Evolutionary conservation across 208 protist species (phyloP), one percentile per base, ranked within the genome.

Genomic region (Crithidia brevicula): DNA sequence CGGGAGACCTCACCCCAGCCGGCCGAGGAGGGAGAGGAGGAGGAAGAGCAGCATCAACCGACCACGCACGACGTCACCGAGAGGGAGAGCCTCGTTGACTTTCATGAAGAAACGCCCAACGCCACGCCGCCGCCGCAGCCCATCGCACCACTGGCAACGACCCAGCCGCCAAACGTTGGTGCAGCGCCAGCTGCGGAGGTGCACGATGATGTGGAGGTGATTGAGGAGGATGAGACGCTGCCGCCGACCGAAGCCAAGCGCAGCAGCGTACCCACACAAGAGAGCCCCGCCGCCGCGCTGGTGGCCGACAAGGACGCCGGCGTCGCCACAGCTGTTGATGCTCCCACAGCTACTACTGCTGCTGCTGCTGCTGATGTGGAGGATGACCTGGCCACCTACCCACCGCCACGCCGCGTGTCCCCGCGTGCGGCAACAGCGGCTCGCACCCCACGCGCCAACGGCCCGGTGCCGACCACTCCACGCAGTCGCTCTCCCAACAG

Each of bases 401-500:
- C 47, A 9, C 71, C 71, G 4, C 77, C 69, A 9, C 30, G 27
- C 10, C 69, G 30, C 16, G 50, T 81, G 34, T 64, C 75, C 11
- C 33, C 31, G 23, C 68, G 69, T 9, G 75, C 75, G n/a, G 51
- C 51, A 20, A 46, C 42, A 1, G 49, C 62, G n/a, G 52, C 59
- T 5, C 58, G 50, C 10, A 73, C 64, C 3, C 64, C 69, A 30
- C 75, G 60, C 45, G 13, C 31, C 6, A 34, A 22, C 30, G 40
- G 31, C 36, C 38, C 25, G 1, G 46, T 9, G 9, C 69, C 75
- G 3, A 51, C 43, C 34, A 73, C 68, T 13, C 75, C 75, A 16
- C 56, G 60, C 27, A 72, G 9, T 40, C 75, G 69, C 51, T 71
- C 75, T 4, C 42, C 59, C 36, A 61, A 47, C 57, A 72, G 50